Evolutionary conservation across 257 asterid genomes (phyloP).

Genomic region (Leptodermis oblonga): DNA sequence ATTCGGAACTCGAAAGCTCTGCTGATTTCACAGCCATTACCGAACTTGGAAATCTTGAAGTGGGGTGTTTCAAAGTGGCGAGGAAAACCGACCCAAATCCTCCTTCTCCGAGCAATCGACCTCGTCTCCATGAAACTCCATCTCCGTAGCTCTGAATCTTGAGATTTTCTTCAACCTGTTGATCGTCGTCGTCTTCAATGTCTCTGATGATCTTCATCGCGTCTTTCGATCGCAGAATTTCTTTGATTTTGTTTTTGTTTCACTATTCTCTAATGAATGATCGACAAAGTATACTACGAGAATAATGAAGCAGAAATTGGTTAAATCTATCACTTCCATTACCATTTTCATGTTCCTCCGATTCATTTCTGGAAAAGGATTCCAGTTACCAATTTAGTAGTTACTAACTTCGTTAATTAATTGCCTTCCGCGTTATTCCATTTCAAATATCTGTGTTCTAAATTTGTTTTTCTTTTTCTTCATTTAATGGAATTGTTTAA

Average conservation of each 20-base stretch:
- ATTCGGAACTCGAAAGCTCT: not conserved
- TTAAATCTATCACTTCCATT: too few relatives aligned
- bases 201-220: not conserved
- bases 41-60: not conserved
- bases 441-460: too few relatives aligned
- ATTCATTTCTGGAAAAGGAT: not conserved
- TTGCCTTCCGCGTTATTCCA: too few relatives aligned
- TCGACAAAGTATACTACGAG: not conserved
- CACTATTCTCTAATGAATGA: not conserved
- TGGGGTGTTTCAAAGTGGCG: constrained; percentile 5
- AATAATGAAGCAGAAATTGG: too few relatives aligned
- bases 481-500: too few relatives aligned
- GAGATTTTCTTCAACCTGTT: not conserved
- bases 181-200: not conserved
- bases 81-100: constrained; percentile 15
- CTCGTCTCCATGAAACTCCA: constrained; percentile 15
- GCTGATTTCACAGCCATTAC: constrained; percentile 26
- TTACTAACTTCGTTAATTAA: too few relatives aligned
- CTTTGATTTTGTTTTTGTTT: too few relatives aligned
- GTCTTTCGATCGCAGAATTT: too few relatives aligned
- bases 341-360: not conserved
- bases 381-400: not conserved
- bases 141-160: constrained; percentile 9
- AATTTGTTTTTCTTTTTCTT: too few relatives aligned
- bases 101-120: constrained; percentile 19